Percentiles rank a stretch among this genome's conserved stretches.
Conservation (phyloP, 306 rosid species). For the Mimosa pudica region DNA sequence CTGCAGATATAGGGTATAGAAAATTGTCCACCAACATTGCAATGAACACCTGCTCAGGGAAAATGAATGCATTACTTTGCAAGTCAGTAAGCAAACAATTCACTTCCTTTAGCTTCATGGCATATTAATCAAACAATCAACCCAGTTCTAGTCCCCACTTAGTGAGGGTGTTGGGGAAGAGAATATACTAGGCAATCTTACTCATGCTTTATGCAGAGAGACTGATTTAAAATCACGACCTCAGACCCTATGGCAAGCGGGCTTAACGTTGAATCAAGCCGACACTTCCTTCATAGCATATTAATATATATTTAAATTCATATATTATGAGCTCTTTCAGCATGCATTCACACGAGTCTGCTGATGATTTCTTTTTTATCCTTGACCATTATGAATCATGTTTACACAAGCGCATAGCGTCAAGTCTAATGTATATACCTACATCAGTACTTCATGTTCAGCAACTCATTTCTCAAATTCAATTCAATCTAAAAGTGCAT, state of each 20-base stretch:
- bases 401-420: background rate
- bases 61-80: constrained; percentile 32
- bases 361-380: constrained; percentile 22
- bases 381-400: constrained; percentile 23
- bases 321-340: background rate
- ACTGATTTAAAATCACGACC: too few species aligned
- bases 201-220: too few species aligned
- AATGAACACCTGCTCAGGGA: constrained; percentile 73
- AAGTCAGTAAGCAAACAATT: constrained; percentile 27
- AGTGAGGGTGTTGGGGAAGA: too few species aligned
- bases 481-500: constrained; percentile 15
- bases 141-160: too few species aligned
- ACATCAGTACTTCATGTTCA: constrained; percentile 13
- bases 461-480: constrained; percentile 2
- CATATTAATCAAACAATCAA: background rate
- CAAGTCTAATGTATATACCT: constrained; percentile 14
- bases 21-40: constrained; percentile 95
- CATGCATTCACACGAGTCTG: constrained; percentile 7
- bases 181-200: too few species aligned
- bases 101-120: constrained; percentile 16
- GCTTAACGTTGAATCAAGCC: too few species aligned
- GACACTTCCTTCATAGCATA: constrained; percentile 17
- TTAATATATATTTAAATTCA: background rate
- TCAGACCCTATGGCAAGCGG: too few species aligned
- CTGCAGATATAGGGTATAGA: constrained; percentile 80